Evolutionary conservation across 2,329 filamentous ascomycete species (phyloP), one percentile per base, ranked within the genome.

Genomic region (Penicillium concentricum): DNA sequence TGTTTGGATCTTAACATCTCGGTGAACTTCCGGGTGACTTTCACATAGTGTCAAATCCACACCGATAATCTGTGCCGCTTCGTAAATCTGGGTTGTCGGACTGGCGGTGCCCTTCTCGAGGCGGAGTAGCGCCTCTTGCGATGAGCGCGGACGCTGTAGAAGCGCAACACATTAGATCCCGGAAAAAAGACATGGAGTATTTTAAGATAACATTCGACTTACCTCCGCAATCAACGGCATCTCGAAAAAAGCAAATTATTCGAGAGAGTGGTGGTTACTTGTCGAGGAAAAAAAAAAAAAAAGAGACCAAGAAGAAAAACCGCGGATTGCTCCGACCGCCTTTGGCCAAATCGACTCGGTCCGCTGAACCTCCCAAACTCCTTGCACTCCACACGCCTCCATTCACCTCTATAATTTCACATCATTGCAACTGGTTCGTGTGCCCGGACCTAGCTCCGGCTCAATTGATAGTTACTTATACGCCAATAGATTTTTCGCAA

Each of bases 61-160:
- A 18, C 75, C 74, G 38, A 79, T 66, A 50, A 79, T 78, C 54
- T 73, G 72, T 30, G 76, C 75, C 12, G 78, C 78, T 53, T 78
- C 71, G 50, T 71, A 67, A 44, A 79, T 65, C 56, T 78, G 74
- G 22, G 67, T 67, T n/a, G 67, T 67, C 22, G 73, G 71, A n/a
- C 69, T 68, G 42, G 68, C 72, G 48, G 69, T 74, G 57, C 74
- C 72, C 67, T 75, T 78, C 64, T 80, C 78, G 45, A 80, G 74
- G 56, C 72, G 72, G 63, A 78, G 70, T 46, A 78, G 67, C 61
- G 76, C 74, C 67, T 77, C 72, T 69, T 78, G 75, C 66, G 74
- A 74, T 56, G 74, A 70, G 62, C 69, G 67, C 58, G 72, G 66
- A 65, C 67, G 69, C 75, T 77, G 60, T 58, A 51, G 56, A 39